Evolutionary conservation across 2,329 filamentous ascomycete species (phyloP).

Genomic region (Harringtonia aguacate): DNA sequence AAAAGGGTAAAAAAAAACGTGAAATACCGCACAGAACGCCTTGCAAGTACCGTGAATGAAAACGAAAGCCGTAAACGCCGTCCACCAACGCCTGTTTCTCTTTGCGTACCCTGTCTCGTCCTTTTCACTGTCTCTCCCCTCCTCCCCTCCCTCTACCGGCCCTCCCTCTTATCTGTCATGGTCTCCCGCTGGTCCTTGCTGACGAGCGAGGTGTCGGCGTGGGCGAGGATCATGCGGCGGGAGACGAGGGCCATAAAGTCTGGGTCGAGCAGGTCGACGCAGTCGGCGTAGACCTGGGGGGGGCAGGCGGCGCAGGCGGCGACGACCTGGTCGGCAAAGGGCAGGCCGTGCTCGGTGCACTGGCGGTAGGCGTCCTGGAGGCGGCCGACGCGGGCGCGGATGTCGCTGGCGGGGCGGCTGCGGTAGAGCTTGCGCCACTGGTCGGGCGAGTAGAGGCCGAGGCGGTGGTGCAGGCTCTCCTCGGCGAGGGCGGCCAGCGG

Average conservation of each 20-base stretch:
- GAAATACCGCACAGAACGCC: too few species aligned
- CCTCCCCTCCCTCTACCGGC: background rate
- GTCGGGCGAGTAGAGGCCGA: constrained; percentile 12
- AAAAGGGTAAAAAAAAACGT: too few species aligned
- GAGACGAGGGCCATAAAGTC: constrained; percentile 15
- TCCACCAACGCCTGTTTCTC: background rate
- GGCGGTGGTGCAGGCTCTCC: constrained; percentile 14
- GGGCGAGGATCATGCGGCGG: constrained; percentile 11
- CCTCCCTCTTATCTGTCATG: background rate
- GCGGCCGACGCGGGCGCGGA: constrained; percentile 9
- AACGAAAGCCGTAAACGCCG: background rate
- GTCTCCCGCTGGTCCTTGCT: constrained; percentile 10
- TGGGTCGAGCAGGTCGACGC: constrained; percentile 9
- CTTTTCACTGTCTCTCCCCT: background rate
- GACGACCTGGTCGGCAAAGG: constrained; percentile 11
- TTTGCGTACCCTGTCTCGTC: background rate
- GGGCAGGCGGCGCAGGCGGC: constrained; percentile 13
- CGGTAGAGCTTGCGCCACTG: constrained; percentile 14
- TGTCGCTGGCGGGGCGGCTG: constrained; percentile 10
- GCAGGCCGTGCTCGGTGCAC: constrained; percentile 11
- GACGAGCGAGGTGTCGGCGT: constrained; percentile 7
- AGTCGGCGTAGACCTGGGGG: constrained; percentile 12
- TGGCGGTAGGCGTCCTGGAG: constrained; percentile 12
- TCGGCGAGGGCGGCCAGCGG: constrained; percentile 6
- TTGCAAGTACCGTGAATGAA: background rate